A percentile compares a stretch with the other conserved stretches of the same genome.
These are phyloP conservation scores for Racocetra persica DNA, from an alignment of 371 early-diverging fungal genomes.

Conservation along the genomic window DNA sequence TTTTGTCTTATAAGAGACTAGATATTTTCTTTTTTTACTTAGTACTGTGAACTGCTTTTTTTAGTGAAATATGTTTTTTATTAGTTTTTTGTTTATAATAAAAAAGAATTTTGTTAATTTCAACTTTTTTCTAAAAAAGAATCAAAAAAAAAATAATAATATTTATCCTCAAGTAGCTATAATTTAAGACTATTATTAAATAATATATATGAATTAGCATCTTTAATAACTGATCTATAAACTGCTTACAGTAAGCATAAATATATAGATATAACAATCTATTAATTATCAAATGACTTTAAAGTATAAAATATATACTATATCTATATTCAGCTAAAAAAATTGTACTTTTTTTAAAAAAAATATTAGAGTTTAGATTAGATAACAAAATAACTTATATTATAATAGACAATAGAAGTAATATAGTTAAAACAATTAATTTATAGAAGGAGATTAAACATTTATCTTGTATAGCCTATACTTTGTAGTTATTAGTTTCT, in stretches of 20 bases:
- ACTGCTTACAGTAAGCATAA: background rate
- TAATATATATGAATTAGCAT: slow-evolving; percentile 14
- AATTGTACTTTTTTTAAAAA: background rate
- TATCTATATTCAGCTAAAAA: slow-evolving; percentile 3
- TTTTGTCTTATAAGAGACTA: too few species aligned
- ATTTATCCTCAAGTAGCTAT: background rate
- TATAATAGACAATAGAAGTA: slow-evolving; percentile 2
- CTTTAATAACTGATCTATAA: slow-evolving; percentile 25
- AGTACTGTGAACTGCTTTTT: too few species aligned
- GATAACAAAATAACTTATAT: slow-evolving; percentile 1
- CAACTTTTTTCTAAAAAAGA: background rate
- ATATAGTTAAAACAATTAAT: slow-evolving; percentile 19
- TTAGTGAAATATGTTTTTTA: too few species aligned
- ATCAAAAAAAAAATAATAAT: background rate
- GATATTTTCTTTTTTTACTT: too few species aligned
- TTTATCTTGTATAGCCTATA: slow-evolving; percentile 1
- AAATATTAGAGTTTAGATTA: background rate
- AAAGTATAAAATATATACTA: background rate
- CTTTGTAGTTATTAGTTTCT: background rate
- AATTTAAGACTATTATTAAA: background rate
- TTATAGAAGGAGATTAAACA: background rate
- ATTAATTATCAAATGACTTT: slow-evolving; percentile 12
- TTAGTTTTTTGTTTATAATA: too few species aligned
- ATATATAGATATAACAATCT: slow-evolving; percentile 23
- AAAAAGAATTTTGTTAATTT: too few species aligned